Conservation (phyloP, 2,329 filamentous ascomycete species). For the Fusarium bactridioides region DNA sequence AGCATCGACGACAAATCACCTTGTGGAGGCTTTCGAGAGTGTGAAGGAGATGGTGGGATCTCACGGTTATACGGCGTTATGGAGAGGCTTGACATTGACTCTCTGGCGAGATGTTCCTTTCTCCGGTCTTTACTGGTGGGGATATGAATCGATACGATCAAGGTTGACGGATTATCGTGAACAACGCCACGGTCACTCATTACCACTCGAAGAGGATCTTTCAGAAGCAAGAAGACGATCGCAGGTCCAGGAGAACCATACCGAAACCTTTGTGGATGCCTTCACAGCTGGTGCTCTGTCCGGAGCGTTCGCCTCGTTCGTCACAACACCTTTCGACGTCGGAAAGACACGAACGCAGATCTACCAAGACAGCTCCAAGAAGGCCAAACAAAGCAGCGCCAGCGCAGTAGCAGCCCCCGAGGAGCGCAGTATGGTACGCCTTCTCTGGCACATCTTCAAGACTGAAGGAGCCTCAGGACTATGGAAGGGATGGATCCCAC, state of each 20-base stretch:
- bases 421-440: conserved; percentile 77
- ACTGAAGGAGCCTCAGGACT: conserved; percentile 83
- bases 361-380: conserved; percentile 62
- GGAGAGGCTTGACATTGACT: conserved; percentile 89
- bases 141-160: conserved; percentile 86
- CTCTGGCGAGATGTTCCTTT: conserved; percentile 98
- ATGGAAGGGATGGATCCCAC: conserved; percentile 90
- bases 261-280: conserved; percentile 83
- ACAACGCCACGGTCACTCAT: conserved; percentile 53
- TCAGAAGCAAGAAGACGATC: conserved; percentile 59
- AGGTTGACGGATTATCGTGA: conserved; percentile 74
- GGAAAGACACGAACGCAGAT: conserved; percentile 96
- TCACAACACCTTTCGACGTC: conserved; percentile 96
- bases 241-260: conserved; percentile 74
- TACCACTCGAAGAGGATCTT: conserved; percentile 47
- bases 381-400: conserved; percentile 29
- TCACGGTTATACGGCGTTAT: conserved; percentile 82
- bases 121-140: conserved; percentile 97
- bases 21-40: conserved; percentile 79
- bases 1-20: conserved; percentile 69
- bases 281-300: conserved; percentile 87
- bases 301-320: conserved; percentile 83
- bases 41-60: conserved; percentile 79
- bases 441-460: conserved; percentile 90
- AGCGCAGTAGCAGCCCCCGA: conserved; percentile 66